phyloP scores from a whole-genome alignment of 352 stramenopile species.

The Achlya hypogyna region DNA sequence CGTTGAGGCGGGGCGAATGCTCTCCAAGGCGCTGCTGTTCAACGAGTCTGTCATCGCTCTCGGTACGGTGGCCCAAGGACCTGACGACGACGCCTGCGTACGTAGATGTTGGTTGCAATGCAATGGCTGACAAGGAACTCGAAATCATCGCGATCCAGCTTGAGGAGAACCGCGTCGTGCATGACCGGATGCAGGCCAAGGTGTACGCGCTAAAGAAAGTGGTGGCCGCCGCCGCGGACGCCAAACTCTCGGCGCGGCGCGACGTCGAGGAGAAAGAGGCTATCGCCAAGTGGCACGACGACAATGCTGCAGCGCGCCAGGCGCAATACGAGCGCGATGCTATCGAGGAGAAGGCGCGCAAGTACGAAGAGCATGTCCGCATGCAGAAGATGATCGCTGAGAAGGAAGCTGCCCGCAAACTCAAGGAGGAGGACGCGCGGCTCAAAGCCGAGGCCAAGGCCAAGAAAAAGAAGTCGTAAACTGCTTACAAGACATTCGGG shows the following conservation, averaged over 20 bases:
- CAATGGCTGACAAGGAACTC: slow-evolving; percentile 37
- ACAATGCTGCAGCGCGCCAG: slow-evolving; percentile 4
- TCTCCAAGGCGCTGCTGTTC: slow-evolving; percentile 36
- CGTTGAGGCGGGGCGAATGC: slow-evolving; percentile 34
- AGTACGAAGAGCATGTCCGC: slow-evolving; percentile 32
- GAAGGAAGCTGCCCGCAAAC: slow-evolving; percentile 37
- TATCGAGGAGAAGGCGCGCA: slow-evolving; percentile 22
- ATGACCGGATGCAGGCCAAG: slow-evolving; percentile 7
- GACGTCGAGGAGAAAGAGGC: slow-evolving; percentile 22
- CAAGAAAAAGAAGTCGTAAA: slow-evolving; percentile 35
- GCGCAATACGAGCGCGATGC: slow-evolving; percentile 35
- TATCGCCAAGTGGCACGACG: slow-evolving; percentile 2
- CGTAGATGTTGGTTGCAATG: slow-evolving; percentile 38
- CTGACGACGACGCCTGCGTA: neutral
- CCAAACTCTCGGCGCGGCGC: slow-evolving; percentile 25
- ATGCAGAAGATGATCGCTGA: slow-evolving; percentile 30
- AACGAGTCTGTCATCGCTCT: slow-evolving; percentile 43
- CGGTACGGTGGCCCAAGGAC: neutral
- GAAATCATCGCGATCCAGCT: slow-evolving; percentile 32
- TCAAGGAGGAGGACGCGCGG: slow-evolving; percentile 22
- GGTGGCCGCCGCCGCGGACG: neutral
- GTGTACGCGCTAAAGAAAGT: neutral
- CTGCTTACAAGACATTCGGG: neutral
- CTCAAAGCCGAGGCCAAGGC: slow-evolving; percentile 36
- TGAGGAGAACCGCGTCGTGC: slow-evolving; percentile 34